Conservation (phyloP, 192 early-diverging fungal species). For the Ramicandelaber brevisporus region DNA sequence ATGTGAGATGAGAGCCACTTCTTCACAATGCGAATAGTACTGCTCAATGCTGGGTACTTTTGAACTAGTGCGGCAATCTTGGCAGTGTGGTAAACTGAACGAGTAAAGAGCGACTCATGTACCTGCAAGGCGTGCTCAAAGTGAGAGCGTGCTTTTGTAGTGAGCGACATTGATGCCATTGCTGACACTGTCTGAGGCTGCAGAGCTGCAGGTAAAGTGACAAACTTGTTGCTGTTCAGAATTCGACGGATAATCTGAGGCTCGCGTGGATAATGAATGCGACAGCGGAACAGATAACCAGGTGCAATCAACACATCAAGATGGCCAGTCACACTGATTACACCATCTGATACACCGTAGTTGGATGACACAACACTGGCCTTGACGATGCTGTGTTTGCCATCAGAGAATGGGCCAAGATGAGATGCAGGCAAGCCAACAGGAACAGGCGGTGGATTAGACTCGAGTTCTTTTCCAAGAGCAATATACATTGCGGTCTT, state of each 20-base stretch:
- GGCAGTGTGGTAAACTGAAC: conserved; percentile 24
- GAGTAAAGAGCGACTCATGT: conserved; percentile 19
- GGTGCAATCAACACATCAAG: conserved; percentile 41
- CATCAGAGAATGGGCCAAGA: conserved; percentile 8
- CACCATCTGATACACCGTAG: conserved; percentile 21
- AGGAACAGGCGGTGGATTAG: conserved; percentile 10
- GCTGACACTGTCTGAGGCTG: too few species aligned
- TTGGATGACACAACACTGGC: too few species aligned
- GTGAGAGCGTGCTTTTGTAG: conserved; percentile 17
- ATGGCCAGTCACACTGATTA: conserved; percentile 12
- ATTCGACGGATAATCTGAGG: conserved; percentile 22
- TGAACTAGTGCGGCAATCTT: conserved; percentile 52
- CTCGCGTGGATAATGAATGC: conserved; percentile 48
- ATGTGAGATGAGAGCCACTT: conserved; percentile 72
- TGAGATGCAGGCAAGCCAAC: conserved; percentile 16
- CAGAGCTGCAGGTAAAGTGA: too few species aligned
- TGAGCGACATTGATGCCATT: too few species aligned
- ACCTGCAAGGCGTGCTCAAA: conserved; percentile 13
- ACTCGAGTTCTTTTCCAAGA: conserved; percentile 28
- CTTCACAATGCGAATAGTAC: conserved; percentile 67
- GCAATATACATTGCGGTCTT: conserved; percentile 70
- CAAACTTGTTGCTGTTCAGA: too few species aligned
- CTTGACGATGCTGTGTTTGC: too few species aligned
- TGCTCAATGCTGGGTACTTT: conserved; percentile 39
- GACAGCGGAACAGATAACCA: conserved; percentile 62